Base-by-base conservation (phyloP, 345 rosid genomes). In the Firmiana major region DNA sequence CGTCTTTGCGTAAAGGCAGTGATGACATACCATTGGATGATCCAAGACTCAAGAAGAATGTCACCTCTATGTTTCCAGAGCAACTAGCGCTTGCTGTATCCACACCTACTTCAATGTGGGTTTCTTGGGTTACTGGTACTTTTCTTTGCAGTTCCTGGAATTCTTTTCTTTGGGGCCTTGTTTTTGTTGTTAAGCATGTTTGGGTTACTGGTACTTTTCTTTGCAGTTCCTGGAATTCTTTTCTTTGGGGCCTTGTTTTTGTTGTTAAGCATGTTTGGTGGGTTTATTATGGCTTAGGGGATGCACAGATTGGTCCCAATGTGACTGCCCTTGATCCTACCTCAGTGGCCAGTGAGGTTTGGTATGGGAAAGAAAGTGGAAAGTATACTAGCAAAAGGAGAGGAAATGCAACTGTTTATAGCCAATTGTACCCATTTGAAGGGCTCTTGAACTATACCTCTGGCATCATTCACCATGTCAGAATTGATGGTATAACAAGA, bases 101-200 rank as follows among this genome's bases (percentile, higher is more conserved):
- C 73, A 71, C 93, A 28, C 90, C 96, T 24, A 84, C 92, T 76
- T 91, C 97, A 46, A 86, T 94, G 85, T 92, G 96, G 96, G 89
- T 94, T 79, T 91, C 97, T 78, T 92, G 98, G 98, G 86, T 89
- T 79, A 88, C 97, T n/a, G 97, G 96, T 92, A 89, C 57, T 22
- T 42, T 76, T 38, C 59, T 71, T 57, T 60, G 0, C 19, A 24
- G 3, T 54, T 62, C 22, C 71, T 73, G 7, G 0, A 22, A 8
- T 5, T 63, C 26, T 24, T 57, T 31, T 64, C 3, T 8, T 19
- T 58, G 16, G 28, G 3, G 21, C 9, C 28, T 11, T 76, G 21
- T 22, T 63, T 9, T 12, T 64, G 53, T 55, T 63, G 63, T 60
- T 70, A 8, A 8, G 57, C 22, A 31, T 77, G 79, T 31, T 43